Evolutionary conservation across 1,139 yeast genomes (phyloP).

Genomic region (Zygoascus hellenicus): DNA sequence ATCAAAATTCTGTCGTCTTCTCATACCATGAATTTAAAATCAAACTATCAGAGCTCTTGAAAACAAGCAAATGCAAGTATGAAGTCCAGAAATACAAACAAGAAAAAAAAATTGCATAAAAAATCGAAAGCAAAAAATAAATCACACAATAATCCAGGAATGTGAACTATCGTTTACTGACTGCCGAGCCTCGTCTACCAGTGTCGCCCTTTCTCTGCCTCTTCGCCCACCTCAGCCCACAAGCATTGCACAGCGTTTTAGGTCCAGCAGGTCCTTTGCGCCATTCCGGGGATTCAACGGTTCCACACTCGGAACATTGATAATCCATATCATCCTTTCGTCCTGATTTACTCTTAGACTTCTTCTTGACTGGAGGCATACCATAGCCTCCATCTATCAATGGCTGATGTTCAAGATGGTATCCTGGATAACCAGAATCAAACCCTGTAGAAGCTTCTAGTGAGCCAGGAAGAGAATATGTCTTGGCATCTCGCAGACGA

Average conservation of each 20-base stretch:
- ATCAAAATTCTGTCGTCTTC: too few species aligned
- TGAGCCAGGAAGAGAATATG: slow-evolving; percentile 22
- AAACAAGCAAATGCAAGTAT: not conserved
- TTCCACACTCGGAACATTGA: slow-evolving; percentile 45
- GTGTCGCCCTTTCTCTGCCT: slow-evolving; percentile 14
- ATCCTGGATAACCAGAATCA: not conserved
- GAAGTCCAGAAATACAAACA: not conserved
- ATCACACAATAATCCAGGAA: not conserved
- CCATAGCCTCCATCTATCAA: not conserved
- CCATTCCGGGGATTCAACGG: slow-evolving; percentile 64
- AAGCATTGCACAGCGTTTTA: slow-evolving; percentile 58
- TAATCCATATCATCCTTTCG: slow-evolving; percentile 10
- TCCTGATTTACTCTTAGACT: slow-evolving; percentile 8
- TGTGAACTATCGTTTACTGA: not conserved
- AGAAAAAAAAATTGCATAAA: not conserved
- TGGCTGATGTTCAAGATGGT: not conserved
- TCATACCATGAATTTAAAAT: too few species aligned
- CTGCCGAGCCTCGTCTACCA: not conserved
- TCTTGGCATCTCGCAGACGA: slow-evolving; percentile 14
- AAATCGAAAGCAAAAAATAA: not conserved
- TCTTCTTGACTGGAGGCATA: slow-evolving; percentile 8
- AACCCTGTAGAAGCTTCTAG: not conserved
- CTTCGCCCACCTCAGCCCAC: slow-evolving; percentile 53
- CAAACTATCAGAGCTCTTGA: not conserved
- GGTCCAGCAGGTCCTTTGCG: slow-evolving; percentile 62